Base-by-base conservation (phyloP, 177 flowering plant species). In the Vitis hybrid region DNA sequence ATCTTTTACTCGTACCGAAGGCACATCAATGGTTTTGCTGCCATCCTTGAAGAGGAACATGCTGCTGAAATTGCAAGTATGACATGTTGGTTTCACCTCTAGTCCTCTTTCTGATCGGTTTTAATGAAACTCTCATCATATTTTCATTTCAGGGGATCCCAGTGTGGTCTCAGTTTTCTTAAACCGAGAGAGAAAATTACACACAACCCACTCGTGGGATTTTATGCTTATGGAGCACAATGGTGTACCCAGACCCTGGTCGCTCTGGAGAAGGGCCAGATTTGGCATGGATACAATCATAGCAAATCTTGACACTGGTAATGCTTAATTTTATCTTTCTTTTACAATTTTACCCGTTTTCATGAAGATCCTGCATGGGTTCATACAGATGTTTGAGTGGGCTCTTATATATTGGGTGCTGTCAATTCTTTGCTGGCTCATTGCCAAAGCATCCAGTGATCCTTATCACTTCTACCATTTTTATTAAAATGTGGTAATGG, bases 11-110 rank as follows among this genome's bases (percentile, higher is more conserved):
- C 93, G 0, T 87, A 87, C 68, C 75, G 71, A 19, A 77, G 60
- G 27, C 52, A 74, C 51, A 85, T 89, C 58, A 87, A 89, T 77
- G 93, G 90, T 12, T 89, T 89, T 70, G 88, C 88, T 21, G 93
- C 90, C 6, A 64, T 13, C 46, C 84, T 89, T 1, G 87, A 85
- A 19, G 87, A 85, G 49, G 81, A 89, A 56, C 81, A 79, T 72
- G 93, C 85, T 3, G 79, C 77, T 2, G 81, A 75, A 60, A 79
- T 89, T 32, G 75, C 82, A 19, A 82, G 93, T 89, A 66, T 67
- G 77, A 64, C 27, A 27, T 27, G 27, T 27, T 27, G 27, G 27
- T 27, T 27, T 27, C 27, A 27, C 27, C 27, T 27, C 27, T 27
- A 27, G 27, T 27, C 27, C 27, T 27, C 27, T 27, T 27, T 27